Evolutionary conservation across 2,329 filamentous ascomycete genomes (phyloP), one percentile per base, ranked within the genome.

Genomic region (Sporothrix mexicana): DNA sequence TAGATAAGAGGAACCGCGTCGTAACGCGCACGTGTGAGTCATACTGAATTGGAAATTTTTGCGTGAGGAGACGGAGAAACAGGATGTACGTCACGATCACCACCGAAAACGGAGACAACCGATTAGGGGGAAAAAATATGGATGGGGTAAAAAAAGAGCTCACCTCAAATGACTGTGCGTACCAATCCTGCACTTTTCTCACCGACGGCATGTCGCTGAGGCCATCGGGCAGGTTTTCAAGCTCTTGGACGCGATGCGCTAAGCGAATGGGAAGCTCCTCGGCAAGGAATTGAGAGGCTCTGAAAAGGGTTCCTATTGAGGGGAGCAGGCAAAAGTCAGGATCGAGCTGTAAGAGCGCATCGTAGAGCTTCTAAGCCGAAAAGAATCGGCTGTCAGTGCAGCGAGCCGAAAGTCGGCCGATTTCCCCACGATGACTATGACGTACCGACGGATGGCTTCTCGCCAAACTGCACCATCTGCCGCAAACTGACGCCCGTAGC

Each of bases 401-500:
- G 12, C 7, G 43, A 15, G 12, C 61, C 41, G 61, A 17, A 36
- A 43, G 43, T 25, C 61, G 47, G 61, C 61, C 13, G 9, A 55
- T 23, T 20, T 23, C 61, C 61, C 59, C 9, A 25, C 13, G 67
- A 25, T 69, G 43, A 59, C 49, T 51, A 69, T 59, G 67, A 82
- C 88, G 79, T 85, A 96, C 93, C 94, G 78, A 91, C 93, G 17
- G 95, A 98, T 70, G 95, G 95, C 81, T 91, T 93, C 85, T 97
- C 94, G 80, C 95, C 95, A 82, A 98, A 98, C 83, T 98, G 95
- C 73, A 98, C 95, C 96, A 99, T 99, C 87, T 99, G 96, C 82
- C 96, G 90, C 83, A 99, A 87, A 81, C 95, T 98, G 79, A 97
- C 93, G 79, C 96, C 96, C 15, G 96, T 99, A 74, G 96, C 96